These are phyloP conservation scores for Suillus alpinus DNA, from an alignment of 768 basidiomycete genomes.

Conservation along the genomic window DNA sequence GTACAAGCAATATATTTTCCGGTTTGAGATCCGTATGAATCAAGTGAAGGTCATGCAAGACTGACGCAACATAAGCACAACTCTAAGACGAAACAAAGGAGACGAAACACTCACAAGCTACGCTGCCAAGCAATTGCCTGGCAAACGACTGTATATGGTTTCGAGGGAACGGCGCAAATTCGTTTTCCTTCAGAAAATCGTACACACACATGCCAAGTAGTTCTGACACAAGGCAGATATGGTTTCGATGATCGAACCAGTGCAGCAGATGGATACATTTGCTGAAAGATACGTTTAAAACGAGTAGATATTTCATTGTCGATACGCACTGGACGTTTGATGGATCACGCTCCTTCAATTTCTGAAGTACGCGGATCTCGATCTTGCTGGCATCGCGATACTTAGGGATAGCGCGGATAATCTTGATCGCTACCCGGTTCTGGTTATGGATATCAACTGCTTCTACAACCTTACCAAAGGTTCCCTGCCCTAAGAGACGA, in stretches of 20 bases:
- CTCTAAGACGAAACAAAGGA: background rate
- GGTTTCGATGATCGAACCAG: conserved; percentile 96
- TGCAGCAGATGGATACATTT: conserved; percentile 97
- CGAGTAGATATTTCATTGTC: conserved; percentile 9
- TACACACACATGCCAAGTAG: conserved; percentile 97
- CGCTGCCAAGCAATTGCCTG: conserved; percentile 84
- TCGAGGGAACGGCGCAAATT: conserved; percentile 94
- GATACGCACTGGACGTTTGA: conserved; percentile 77
- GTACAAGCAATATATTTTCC: conserved; percentile 94
- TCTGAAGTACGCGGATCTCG: conserved; percentile 91
- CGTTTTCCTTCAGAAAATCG: conserved; percentile 98
- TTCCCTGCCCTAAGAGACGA: conserved; percentile 90
- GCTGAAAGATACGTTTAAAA: conserved; percentile 39
- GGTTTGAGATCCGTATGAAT: conserved; percentile 99
- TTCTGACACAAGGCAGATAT: conserved; percentile 96
- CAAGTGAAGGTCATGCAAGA: conserved; percentile 85
- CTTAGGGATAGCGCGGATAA: conserved; percentile 97
- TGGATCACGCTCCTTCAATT: conserved; percentile 87
- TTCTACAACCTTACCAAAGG: conserved; percentile 98
- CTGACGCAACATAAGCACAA: conserved; percentile 38
- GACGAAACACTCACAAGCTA: conserved; percentile 73
- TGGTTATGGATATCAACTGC: conserved; percentile 78
- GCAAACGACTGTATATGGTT: conserved; percentile 97
- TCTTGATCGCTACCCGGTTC: conserved; percentile 91
- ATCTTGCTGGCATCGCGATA: conserved; percentile 99